A percentile compares a stretch with the other conserved stretches of the same genome.
Evolutionary conservation across 345 rosid genomes (phyloP).

Genomic region (Eucalyptus sideroxylon): DNA sequence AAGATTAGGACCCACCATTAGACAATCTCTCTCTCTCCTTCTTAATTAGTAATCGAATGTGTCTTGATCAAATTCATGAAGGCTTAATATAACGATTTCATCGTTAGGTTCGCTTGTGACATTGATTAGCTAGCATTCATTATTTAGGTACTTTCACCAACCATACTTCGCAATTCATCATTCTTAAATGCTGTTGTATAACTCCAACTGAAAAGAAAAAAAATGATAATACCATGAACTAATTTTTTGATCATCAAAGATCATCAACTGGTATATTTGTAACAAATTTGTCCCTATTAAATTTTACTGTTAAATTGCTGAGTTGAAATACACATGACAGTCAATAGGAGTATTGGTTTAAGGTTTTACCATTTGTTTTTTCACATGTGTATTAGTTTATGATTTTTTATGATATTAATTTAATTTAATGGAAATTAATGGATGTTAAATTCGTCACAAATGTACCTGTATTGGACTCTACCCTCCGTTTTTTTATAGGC

Average conservation of each 20-base stretch:
- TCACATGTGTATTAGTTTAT: no score
- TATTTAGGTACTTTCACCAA: background rate
- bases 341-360: rapidly evolving
- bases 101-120: background rate
- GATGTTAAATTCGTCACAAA: no score
- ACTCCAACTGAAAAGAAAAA: no score
- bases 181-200: background rate
- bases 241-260: no score
- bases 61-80: background rate
- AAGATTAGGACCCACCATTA: background rate
- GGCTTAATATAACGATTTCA: background rate
- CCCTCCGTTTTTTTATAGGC: rapidly evolving
- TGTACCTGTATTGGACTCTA: rapidly evolving
- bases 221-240: rapidly evolving
- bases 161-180: background rate
- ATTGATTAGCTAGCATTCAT: background rate
- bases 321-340: rapidly evolving
- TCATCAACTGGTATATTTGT: rapidly evolving
- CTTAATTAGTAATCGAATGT: background rate
- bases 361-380: rapidly evolving
- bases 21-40: background rate
- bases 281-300: no score
- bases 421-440: no score
- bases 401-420: no score
- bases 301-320: rapidly evolving